Evolutionary conservation across 176 grass and related monocot genomes (phyloP).

Genomic region (Triticum aestivum): DNA sequence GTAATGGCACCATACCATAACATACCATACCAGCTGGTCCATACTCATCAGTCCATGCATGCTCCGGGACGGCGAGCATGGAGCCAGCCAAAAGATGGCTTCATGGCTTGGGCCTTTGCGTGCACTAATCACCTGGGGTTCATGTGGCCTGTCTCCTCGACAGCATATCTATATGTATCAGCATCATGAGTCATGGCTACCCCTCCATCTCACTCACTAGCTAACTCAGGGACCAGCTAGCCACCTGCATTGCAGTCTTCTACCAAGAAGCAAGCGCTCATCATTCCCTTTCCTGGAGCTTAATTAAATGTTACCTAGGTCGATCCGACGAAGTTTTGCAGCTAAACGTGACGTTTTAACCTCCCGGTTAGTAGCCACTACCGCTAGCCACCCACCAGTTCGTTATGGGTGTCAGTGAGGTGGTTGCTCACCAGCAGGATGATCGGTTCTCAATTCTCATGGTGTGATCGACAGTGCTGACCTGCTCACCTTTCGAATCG

Average conservation of each 20-base stretch:
- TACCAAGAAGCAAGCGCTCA: neutral
- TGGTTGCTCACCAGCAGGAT: neutral
- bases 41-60: neutral
- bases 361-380: neutral
- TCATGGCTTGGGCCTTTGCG: neutral
- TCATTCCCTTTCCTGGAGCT: neutral
- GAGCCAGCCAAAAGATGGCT: neutral
- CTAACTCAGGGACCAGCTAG: neutral
- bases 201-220: neutral
- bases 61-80: neutral
- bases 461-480: neutral
- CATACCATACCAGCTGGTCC: neutral
- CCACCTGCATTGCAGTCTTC: neutral
- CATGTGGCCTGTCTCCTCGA: slow-evolving; percentile 2
- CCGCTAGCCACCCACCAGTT: neutral
- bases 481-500: neutral
- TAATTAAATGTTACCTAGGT: slow-evolving; percentile 2
- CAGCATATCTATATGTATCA: neutral
- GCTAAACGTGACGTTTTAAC: neutral
- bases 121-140: neutral
- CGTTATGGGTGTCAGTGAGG: neutral
- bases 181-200: neutral
- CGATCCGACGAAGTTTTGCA: neutral
- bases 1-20: neutral
- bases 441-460: too few species aligned